phyloP scores from a whole-genome alignment of 306 rosid genomes.

The Fagus sylvatica region DNA sequence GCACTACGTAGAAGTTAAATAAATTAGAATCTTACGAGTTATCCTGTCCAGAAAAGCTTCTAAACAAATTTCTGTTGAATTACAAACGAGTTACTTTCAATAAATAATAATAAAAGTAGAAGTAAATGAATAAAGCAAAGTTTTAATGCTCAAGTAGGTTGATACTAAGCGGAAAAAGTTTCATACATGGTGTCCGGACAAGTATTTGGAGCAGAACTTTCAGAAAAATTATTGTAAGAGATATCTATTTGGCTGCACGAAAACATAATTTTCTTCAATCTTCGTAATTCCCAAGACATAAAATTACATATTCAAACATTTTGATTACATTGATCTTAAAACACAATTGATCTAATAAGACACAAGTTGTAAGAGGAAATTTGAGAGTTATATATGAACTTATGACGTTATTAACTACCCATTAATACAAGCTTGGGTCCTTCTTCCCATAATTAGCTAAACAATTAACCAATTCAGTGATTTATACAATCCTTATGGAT shows the following conservation, averaged over 20 bases:
- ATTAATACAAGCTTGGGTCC: neutral
- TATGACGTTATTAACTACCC: neutral
- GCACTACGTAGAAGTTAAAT: neutral
- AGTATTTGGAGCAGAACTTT: neutral
- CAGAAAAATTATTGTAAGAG: slow-evolving; percentile 29
- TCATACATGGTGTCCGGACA: slow-evolving; percentile 20
- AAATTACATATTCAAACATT: neutral
- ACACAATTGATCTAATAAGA: neutral
- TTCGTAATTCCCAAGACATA: neutral
- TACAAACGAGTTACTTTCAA: neutral
- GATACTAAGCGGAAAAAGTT: neutral
- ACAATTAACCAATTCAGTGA: neutral
- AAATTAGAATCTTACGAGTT: slow-evolving; percentile 24
- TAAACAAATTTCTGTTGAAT: slow-evolving; percentile 32
- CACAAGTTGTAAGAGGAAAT: neutral
- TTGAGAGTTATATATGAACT: neutral
- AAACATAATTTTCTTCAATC: neutral
- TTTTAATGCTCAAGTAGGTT: neutral
- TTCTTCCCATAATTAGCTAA: neutral
- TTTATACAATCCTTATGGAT: neutral
- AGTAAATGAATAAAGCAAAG: neutral
- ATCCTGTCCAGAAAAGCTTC: slow-evolving; percentile 6
- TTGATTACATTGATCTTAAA: neutral
- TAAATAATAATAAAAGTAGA: too few species aligned
- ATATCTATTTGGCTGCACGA: slow-evolving; percentile 19